Evolutionary conservation across 495 filamentous ascomycete species (phyloP).

Genomic region (Xylaria acuta): DNA sequence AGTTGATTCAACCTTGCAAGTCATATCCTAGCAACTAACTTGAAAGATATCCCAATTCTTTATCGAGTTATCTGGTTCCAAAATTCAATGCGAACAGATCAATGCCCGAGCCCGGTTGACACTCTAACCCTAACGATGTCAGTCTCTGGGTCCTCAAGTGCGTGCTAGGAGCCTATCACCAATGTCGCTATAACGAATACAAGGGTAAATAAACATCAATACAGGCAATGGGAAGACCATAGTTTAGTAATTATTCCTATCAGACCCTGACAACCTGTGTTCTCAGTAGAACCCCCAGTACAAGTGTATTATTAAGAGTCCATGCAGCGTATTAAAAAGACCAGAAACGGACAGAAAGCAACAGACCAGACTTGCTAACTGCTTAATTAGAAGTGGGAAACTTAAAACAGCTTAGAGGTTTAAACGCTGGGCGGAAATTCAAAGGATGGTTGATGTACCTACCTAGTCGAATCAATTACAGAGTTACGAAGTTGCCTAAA

Average conservation of each 20-base stretch:
- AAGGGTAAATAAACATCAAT: not conserved
- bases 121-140: not conserved
- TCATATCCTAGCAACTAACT: not conserved
- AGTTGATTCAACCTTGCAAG: too few species aligned
- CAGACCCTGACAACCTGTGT: not conserved
- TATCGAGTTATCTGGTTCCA: not conserved
- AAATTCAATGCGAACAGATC: not conserved
- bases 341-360: not conserved
- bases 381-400: not conserved
- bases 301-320: not conserved
- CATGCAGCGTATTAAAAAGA: not conserved
- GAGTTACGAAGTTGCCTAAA: too few species aligned
- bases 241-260: not conserved
- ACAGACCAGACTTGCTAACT: not conserved
- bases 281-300: not conserved
- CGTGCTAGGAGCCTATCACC: not conserved
- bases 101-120: too few species aligned
- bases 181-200: not conserved
- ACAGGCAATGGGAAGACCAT: not conserved
- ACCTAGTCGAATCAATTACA: not conserved
- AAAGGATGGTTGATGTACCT: too few species aligned
- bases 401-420: too few species aligned
- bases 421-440: too few species aligned
- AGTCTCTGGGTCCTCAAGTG: not conserved
- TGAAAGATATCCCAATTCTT: not conserved